Conservation (phyloP, 108 stramenopile genomes). For the Cyclotella atomus region DNA sequence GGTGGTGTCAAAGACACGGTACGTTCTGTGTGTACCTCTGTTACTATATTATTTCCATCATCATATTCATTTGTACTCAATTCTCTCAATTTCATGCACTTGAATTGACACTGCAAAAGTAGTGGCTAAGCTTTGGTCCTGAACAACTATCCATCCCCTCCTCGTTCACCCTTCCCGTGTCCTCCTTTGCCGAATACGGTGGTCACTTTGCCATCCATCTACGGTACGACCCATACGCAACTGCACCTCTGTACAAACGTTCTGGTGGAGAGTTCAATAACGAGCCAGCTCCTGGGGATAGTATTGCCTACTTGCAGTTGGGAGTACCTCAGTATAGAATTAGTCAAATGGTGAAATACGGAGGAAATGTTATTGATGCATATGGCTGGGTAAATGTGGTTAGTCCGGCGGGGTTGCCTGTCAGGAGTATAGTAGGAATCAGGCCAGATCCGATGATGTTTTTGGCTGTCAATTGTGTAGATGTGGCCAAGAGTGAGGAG, state of each 20-base stretch:
- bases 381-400: constrained; percentile 86
- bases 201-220: constrained; percentile 82
- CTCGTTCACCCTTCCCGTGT: constrained; percentile 70
- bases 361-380: constrained; percentile 82
- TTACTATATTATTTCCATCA: background rate
- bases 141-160: constrained; percentile 74
- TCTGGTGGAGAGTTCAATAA: constrained; percentile 49
- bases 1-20: constrained; percentile 39
- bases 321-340: constrained; percentile 85
- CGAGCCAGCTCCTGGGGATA: constrained; percentile 74
- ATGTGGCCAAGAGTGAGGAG: constrained; percentile 66
- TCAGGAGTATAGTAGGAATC: constrained; percentile 83
- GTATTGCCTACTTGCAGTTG: constrained; percentile 80
- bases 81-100: background rate
- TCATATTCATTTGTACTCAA: background rate
- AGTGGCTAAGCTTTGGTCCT: constrained; percentile 88
- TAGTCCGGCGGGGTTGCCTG: constrained; percentile 76
- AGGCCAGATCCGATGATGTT: constrained; percentile 88
- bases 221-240: constrained; percentile 66
- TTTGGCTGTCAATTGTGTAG: constrained; percentile 75
- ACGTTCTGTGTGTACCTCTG: too few species aligned
- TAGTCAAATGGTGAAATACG: constrained; percentile 78
- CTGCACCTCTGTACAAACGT: constrained; percentile 57
- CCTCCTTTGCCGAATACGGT: constrained; percentile 78
- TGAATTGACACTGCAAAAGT: background rate